These are phyloP conservation scores for Sporothrix euskadiensis DNA, from an alignment of 2,329 filamentous ascomycete genomes.

Conservation along the genomic window DNA sequence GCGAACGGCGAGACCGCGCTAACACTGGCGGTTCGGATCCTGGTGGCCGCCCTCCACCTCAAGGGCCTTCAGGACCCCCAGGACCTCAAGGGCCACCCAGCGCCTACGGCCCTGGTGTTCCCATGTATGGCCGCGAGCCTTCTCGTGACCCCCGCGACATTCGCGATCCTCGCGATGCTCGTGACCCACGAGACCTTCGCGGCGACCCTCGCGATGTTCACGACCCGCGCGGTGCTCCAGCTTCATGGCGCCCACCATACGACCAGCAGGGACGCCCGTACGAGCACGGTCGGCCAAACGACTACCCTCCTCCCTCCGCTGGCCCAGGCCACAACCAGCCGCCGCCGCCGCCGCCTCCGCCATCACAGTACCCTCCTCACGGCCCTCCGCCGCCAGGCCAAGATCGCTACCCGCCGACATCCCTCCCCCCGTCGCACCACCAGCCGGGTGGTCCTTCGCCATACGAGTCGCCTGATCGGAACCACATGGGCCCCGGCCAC, in stretches of 20 bases:
- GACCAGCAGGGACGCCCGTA: conserved; percentile 46
- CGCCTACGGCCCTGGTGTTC: not conserved
- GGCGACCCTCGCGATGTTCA: conserved; percentile 36
- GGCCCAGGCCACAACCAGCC: conserved; percentile 30
- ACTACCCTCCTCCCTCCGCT: conserved; percentile 50
- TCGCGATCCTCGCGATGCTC: not conserved
- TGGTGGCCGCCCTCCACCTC: conserved; percentile 42
- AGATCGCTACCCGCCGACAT: conserved; percentile 44
- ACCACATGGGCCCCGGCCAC: conserved; percentile 44
- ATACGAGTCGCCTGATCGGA: conserved; percentile 56
- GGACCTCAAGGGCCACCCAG: conserved; percentile 29
- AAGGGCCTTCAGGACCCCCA: not conserved
- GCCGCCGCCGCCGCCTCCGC: conserved; percentile 35
- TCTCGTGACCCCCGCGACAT: conserved; percentile 5
- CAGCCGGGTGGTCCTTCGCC: conserved; percentile 37
- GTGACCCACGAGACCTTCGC: conserved; percentile 39
- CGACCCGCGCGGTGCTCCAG: conserved; percentile 38
- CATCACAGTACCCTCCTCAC: conserved; percentile 40
- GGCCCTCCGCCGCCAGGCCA: conserved; percentile 41
- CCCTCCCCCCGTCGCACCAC: conserved; percentile 40
- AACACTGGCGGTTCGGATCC: conserved; percentile 28
- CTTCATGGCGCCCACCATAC: conserved; percentile 45
- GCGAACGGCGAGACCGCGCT: conserved; percentile 46
- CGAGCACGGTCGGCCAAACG: conserved; percentile 42
- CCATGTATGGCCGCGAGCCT: not conserved